Evolutionary conservation across 192 early-diverging fungal species (phyloP), one percentile per base, ranked within the genome.

Genomic region (Endogone sp.): DNA sequence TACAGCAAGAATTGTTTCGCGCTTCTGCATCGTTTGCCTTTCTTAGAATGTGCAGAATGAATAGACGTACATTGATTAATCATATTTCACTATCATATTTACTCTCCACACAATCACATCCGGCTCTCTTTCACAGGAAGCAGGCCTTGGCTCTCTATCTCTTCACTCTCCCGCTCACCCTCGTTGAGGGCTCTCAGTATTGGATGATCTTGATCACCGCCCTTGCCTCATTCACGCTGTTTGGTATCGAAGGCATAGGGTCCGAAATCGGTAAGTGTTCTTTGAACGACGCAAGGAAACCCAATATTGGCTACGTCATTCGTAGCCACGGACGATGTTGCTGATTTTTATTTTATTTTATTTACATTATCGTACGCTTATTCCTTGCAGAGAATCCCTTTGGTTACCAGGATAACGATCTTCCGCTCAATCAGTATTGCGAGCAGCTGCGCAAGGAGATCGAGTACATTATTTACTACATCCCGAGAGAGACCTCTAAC

Each of bases 211-310:
- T 71, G 30, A 71, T 71, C n/a, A 62, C 71, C 2, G 29, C 73
- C 1, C 29, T 78, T 28, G 63, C 68, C 2, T 73, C 85, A 2
- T 93, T 93, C 72, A 85, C 76, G 2, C 77, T 93, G 68, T 85
- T 92, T 61, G 94, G 94, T 70, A 89, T 93, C 71, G 89, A 92
- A 68, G 82, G 81, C 75, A 92, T 95, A 56, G 91, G 92, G 16
- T 49, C 37, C 37, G 37, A 49, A 16, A 49, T 49, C 16, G 37
- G 37, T 49, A 72, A 92, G 92, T 49, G 1, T 49, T 49, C 16
- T 49, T 49, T n/a, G n/a, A n/a, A n/a, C n/a, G n/a, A n/a, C n/a
- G n/a, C n/a, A n/a, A n/a, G n/a, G n/a, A n/a, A n/a, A n/a, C n/a
- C n/a, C n/a, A n/a, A n/a, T n/a, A n/a, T n/a, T n/a, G n/a, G n/a